These are phyloP conservation scores for Cyberlindnera suaveolens DNA, from an alignment of 805 yeast genomes.

Conservation along the genomic window DNA sequence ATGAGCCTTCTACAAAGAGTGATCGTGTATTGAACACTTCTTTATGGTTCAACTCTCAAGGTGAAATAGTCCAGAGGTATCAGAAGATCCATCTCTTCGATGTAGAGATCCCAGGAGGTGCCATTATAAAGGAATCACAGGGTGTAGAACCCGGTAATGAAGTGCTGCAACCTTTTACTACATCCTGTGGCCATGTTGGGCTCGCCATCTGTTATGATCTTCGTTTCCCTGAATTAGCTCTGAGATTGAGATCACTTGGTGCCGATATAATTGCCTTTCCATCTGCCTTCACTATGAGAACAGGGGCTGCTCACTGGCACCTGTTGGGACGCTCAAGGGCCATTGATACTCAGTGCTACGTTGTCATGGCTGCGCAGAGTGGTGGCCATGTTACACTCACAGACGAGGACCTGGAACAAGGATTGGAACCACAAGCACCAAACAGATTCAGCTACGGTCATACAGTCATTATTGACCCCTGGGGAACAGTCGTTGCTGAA, in stretches of 20 bases:
- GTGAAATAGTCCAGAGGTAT: conserved; percentile 62
- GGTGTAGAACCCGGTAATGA: conserved; percentile 75
- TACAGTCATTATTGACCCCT: conserved; percentile 81
- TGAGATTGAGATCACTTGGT: conserved; percentile 57
- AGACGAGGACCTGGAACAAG: conserved; percentile 26
- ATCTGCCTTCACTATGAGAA: conserved; percentile 86
- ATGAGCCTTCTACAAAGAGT: conserved; percentile 55
- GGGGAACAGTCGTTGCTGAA: conserved; percentile 74
- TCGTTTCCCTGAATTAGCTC: conserved; percentile 77
- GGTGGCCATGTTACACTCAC: conserved; percentile 50
- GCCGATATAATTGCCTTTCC: conserved; percentile 80
- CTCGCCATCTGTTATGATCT: conserved; percentile 80
- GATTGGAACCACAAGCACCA: conserved; percentile 18
- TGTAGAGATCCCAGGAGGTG: conserved; percentile 61
- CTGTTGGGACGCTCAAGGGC: conserved; percentile 78
- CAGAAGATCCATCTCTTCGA: conserved; percentile 89
- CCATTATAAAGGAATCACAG: conserved; percentile 66
- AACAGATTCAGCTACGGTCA: conserved; percentile 78
- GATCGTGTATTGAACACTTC: conserved; percentile 63
- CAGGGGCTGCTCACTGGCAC: conserved; percentile 92
- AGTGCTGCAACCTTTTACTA: conserved; percentile 44
- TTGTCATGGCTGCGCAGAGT: conserved; percentile 83
- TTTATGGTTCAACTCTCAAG: conserved; percentile 61
- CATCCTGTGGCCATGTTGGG: conserved; percentile 63
- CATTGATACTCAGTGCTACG: conserved; percentile 80